Evolutionary conservation across 2,329 filamentous ascomycete genomes (phyloP), one percentile per base, ranked within the genome.

Genomic region (Cercospora sp.): DNA sequence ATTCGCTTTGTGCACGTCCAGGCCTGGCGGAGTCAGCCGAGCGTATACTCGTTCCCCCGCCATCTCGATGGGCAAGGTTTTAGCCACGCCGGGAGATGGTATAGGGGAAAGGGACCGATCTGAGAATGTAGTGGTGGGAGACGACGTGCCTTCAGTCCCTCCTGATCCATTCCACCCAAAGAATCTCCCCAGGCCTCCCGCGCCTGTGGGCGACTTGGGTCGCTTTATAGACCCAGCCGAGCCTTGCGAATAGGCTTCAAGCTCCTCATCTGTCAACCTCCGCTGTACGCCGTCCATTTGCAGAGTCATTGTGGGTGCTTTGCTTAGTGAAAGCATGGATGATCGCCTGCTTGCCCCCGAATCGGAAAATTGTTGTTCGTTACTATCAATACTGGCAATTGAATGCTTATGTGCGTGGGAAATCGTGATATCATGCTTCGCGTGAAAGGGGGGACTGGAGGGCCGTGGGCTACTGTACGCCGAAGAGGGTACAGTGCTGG

Each of bases 131-230:
- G 88, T 89, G 57, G 85, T 86, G 16, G 87, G 86, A 64, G 88
- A 87, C 66, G 76, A 74, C 16, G 72, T 71, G n/a, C 82, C 82
- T 16, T 84, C 84, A 65, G 86, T 84, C 3, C 84, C 84, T 58
- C 83, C 81, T 30, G 82, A 79, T 23, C 83, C 84, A 70, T 88
- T 89, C 87, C 89, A 90, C 68, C 88, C 87, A 73, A 91, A 91
- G 78, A 91, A 89, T 13, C 86, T 88, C 55, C 86, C 86, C 74
- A 91, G 84, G 66, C 82, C 83, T 57, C 83, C 83, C 18, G 74
- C 78, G 8, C 81, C 83, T 12, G 75, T 79, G 5, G 82, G 82
- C 20, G 82, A 82, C 69, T 81, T 83, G 16, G 81, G 79, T 68
- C 80, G 79, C 61, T 75, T 78, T 13, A 59, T 33, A 33, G 69